phyloP scores from a whole-genome alignment of 257 asterid genomes.

The Gardenia jasminoides region DNA sequence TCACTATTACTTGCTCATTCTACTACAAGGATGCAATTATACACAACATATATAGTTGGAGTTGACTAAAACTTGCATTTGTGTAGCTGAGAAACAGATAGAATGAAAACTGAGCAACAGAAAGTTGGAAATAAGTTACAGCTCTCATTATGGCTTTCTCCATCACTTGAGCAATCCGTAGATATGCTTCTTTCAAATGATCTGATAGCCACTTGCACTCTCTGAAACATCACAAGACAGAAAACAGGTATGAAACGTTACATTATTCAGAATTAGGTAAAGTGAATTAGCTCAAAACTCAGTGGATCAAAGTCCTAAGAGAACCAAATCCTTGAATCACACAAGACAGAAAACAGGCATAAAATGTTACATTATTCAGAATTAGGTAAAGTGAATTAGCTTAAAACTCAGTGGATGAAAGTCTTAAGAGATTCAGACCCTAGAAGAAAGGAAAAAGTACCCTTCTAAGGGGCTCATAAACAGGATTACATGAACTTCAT shows the following conservation, averaged over 20 bases:
- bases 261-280: conserved; percentile 6
- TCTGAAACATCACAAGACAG: conserved; percentile 41
- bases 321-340: neutral
- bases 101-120: conserved; percentile 1
- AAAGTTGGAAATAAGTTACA: conserved; percentile 44
- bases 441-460: too few relatives aligned
- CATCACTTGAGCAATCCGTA: conserved; percentile 49
- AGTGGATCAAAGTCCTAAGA: neutral
- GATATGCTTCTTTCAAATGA: conserved; percentile 61
- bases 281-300: conserved; percentile 18
- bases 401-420: too few relatives aligned
- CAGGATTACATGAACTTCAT: too few relatives aligned
- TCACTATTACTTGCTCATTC: neutral
- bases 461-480: neutral
- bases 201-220: conserved; percentile 66
- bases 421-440: too few relatives aligned
- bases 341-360: too few relatives aligned
- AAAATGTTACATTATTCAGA: too few relatives aligned
- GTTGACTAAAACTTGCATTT: neutral
- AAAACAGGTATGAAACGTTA: neutral
- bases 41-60: neutral
- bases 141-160: conserved; percentile 74
- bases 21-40: neutral
- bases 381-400: too few relatives aligned
- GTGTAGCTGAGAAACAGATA: neutral